These are phyloP conservation scores for Saccharomyces paradoxus DNA, from an alignment of 805 yeast genomes.

Conservation along the genomic window DNA sequence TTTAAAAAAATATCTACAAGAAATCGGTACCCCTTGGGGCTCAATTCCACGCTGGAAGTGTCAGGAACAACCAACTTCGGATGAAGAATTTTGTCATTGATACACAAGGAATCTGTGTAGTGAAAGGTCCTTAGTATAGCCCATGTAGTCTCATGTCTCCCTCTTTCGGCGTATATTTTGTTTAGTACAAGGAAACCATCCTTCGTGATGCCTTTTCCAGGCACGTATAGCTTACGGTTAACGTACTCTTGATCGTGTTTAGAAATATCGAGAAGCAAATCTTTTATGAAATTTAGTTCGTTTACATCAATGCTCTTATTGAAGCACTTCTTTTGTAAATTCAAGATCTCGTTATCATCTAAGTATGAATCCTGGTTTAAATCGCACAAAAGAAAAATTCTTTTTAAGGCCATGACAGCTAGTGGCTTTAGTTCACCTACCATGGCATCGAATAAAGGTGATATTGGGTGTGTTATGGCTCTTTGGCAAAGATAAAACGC, in stretches of 20 bases:
- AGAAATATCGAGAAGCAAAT: slow-evolving; percentile 22
- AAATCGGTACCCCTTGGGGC: slow-evolving; percentile 88
- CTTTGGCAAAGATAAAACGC: slow-evolving; percentile 82
- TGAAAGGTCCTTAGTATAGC: slow-evolving; percentile 81
- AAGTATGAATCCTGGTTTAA: slow-evolving; percentile 83
- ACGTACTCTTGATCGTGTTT: slow-evolving; percentile 25
- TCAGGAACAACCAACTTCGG: slow-evolving; percentile 72
- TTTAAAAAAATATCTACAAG: slow-evolving; percentile 81
- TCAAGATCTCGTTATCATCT: slow-evolving; percentile 60
- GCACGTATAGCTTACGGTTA: slow-evolving; percentile 33
- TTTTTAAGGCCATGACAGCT: slow-evolving; percentile 63
- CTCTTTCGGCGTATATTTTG: slow-evolving; percentile 78
- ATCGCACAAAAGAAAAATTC: slow-evolving; percentile 81
- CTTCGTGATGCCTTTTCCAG: slow-evolving; percentile 50
- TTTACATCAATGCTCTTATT: slow-evolving; percentile 45
- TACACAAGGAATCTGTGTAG: slow-evolving; percentile 84
- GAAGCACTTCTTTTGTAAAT: slow-evolving; percentile 70
- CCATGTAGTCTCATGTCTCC: slow-evolving; percentile 97
- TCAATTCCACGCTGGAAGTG: slow-evolving; percentile 76
- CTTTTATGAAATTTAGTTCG: slow-evolving; percentile 40
- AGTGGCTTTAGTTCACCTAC: slow-evolving; percentile 73
- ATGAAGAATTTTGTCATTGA: slow-evolving; percentile 68
- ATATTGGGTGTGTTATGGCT: slow-evolving; percentile 85
- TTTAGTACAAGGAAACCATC: slow-evolving; percentile 73
- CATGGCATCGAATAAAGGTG: slow-evolving; percentile 90